Base-by-base conservation (phyloP, 768 basidiomycete genomes). In the Psilocybe tampanensis region DNA sequence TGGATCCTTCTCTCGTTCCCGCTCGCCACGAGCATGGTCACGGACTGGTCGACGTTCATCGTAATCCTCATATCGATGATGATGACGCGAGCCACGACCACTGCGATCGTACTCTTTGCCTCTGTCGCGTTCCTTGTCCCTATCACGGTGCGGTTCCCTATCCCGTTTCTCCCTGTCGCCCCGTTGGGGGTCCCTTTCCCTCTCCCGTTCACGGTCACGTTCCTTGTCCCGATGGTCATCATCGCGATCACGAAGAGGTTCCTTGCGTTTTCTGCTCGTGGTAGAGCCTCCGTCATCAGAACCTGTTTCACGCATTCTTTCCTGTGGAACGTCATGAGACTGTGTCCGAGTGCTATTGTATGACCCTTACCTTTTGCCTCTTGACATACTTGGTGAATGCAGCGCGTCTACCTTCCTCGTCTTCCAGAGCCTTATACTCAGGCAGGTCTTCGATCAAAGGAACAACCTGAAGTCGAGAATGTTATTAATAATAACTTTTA, bases 381-480 rank as follows among this genome's bases (percentile, higher is more conserved):
- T 90, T 92, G 50, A 95, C 79, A 68, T 87, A 96, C 73, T 95
- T 98, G 17, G 82, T 73, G 70, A 94, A 98, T 1, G 95, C 95
- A 4, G 82, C 79, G 26, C 86, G 85, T 43, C 94, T 77, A 17
- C 84, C 82, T 58, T 94, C 92, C n/a, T 95, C 94, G 47, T 94
- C 92, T 44, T 94, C 89, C 15, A 98, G 72, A 17, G 89, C 94
- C 63, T 87, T 88, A 72, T 82, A 99, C 70, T 98, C 95, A 0
- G 88, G 81, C 39, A 98, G 79, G 48, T 94, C 78, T 70, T 93
- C 81, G 52, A 98, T 92, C 15, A 88, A 71, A 1, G 93, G 85
- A 4, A 93, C 68, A 55, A 82, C 83, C 89, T 95, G 43, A 36
- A 33, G 47, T 4, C 51, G 9, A n/a, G 13, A n/a, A 32, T 18